Evolutionary conservation across 352 stramenopile genomes (phyloP), one percentile per base, ranked within the genome.

Genomic region (Pythium brassicae): DNA sequence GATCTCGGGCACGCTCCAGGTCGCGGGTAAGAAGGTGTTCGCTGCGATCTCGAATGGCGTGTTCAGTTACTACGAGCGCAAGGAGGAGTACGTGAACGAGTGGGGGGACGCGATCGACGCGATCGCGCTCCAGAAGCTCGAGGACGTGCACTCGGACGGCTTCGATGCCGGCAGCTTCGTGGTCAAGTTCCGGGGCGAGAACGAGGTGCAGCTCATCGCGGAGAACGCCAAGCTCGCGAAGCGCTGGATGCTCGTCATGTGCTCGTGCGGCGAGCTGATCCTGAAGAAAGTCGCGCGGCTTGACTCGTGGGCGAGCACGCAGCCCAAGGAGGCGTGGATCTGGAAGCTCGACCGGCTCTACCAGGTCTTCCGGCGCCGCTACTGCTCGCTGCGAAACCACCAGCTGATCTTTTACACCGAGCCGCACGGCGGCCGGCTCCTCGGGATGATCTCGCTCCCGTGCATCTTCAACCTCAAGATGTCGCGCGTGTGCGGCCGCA

Each of bases 181-280:
- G 10, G 73, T 93, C 6, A 84, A 86, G 55, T 74, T 95, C 14
- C 71, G 72, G 25, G 71, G 79, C 29, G 81, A 93, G 58, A 75
- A 85, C 53, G 70, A 89, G 26, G 76, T 93, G 19, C 76, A 81
- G 55, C 64, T 95, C 22, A 69, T 89, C 15, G 83, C 83, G 3
- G 79, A 91, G 61, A 87, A 65, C 27, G 75, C 69, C 0, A 83
- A 83, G 57, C 56, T 76, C 23, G 81, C 83, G 7, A 93, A 93
- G 67, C 69, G 72, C 20, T 95, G 85, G 85, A 95, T 95, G 85
- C 71, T 95, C 20, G 82, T 92, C 11, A 93, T 95, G 79, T 95
- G 85, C 55, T 95, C 83, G 37, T 92, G 81, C 52, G 83, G 81
- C 22, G 78, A 86, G 20, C 50, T 93, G 52, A 76, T 93, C 22